Conservation (phyloP, 83 land plant species). For the Diphasiastrum complanatum region DNA sequence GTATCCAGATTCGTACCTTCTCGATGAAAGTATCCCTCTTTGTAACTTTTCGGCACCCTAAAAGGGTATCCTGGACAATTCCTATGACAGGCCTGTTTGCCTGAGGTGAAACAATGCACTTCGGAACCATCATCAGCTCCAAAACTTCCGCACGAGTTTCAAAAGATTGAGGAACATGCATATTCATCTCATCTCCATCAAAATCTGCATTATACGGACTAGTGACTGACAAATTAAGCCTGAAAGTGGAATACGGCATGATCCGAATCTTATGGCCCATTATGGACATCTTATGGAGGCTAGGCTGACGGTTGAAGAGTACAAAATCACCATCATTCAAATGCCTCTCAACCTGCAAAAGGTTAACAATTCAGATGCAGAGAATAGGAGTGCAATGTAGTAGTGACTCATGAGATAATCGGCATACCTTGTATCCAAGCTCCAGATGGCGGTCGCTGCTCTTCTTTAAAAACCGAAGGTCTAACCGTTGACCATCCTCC, state of each 20-base stretch:
- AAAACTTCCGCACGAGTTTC: constrained; percentile 95
- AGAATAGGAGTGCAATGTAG: not conserved
- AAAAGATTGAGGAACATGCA: constrained; percentile 99
- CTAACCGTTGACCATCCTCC: constrained; percentile 95
- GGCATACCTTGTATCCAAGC: constrained; percentile 77
- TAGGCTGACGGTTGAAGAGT: constrained; percentile 94
- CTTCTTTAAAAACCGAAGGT: constrained; percentile 90
- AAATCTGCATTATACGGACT: constrained; percentile 99
- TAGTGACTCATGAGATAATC: not conserved
- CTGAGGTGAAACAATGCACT: constrained; percentile 98
- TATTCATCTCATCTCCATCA: constrained; percentile 99
- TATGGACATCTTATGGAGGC: constrained; percentile 99
- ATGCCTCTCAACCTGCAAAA: constrained; percentile 90
- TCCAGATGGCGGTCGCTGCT: constrained; percentile 97
- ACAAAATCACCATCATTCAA: constrained; percentile 97
- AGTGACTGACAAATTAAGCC: constrained; percentile 91
- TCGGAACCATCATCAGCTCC: constrained; percentile 99
- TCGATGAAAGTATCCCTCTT: constrained; percentile 97
- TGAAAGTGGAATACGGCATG: constrained; percentile 98
- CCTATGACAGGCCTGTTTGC: constrained; percentile 98
- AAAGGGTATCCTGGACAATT: constrained; percentile 94
- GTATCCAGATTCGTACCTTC: constrained; percentile 45
- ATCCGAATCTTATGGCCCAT: constrained; percentile 99
- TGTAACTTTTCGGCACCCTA: constrained; percentile 97
- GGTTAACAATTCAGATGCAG: not conserved